Evolutionary conservation across 2,329 filamentous ascomycete species (phyloP).

Genomic region (Paraconiothyrium brasiliense): DNA sequence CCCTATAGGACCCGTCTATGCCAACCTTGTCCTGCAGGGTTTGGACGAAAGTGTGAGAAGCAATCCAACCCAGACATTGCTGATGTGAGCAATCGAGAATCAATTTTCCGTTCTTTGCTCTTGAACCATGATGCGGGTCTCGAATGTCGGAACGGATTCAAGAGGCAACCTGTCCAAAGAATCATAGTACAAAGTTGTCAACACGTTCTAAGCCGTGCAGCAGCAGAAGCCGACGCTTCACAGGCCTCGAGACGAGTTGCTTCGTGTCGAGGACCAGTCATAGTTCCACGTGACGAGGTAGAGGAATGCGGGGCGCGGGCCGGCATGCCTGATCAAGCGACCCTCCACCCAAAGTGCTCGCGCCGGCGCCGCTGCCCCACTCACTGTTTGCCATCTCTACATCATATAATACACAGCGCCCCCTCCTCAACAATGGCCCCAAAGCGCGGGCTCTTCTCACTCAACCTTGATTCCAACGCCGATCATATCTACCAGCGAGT

Average conservation of each 20-base stretch:
- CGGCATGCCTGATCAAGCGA: slow-evolving; percentile 9
- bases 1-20: too few species aligned
- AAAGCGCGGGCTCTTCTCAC: slow-evolving; percentile 48
- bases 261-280: slow-evolving; percentile 12
- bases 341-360: slow-evolving; percentile 11
- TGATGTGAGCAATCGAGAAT: too few species aligned
- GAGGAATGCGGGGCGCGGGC: slow-evolving; percentile 4
- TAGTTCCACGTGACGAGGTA: slow-evolving; percentile 12
- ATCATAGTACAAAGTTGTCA: background rate
- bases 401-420: slow-evolving; percentile 31
- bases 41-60: too few species aligned
- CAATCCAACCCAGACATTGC: too few species aligned
- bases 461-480: slow-evolving; percentile 52
- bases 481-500: slow-evolving; percentile 51
- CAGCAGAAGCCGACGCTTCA: background rate
- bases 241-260: slow-evolving; percentile 9
- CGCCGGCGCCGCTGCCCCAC: slow-evolving; percentile 12
- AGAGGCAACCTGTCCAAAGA: too few species aligned
- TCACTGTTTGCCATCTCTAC: slow-evolving; percentile 19
- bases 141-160: too few species aligned
- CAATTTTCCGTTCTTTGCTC: too few species aligned
- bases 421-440: slow-evolving; percentile 28
- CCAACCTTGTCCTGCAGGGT: too few species aligned
- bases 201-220: background rate
- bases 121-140: too few species aligned